Evolutionary conservation across 1,139 yeast species (phyloP), one percentile per base, ranked within the genome.

Genomic region (Casaregolazyma lundiana): DNA sequence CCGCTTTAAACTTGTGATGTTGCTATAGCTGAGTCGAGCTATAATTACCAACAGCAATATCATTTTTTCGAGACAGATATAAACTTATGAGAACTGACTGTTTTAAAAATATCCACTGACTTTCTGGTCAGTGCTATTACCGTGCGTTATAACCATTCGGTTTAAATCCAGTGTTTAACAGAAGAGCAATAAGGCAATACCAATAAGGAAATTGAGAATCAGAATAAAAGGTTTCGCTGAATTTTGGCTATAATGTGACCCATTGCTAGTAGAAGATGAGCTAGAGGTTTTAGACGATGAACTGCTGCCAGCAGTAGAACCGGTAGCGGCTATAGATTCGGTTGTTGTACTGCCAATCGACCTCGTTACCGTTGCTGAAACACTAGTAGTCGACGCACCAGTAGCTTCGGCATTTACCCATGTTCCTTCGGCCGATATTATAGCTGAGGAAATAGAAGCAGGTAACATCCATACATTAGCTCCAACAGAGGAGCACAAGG

Each of bases 401-500:
- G 43, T 29, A 20, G 43, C 36, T 15, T 16, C 13, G n/a, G 43
- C 37, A 17, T 21, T 26, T 2, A 13, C 30, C 13, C 37, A 29
- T n/a, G 24, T 35, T 13, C 34, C 43, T 6, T 21, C 41, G 9
- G 47, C 48, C 4, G 43, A 48, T 8, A 40, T 49, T 2, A 51
- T 29, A 35, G 48, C 52, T 11, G 50, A 38, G 15, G 53, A 47
- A 22, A 51, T 34, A 3, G 50, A 46, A 4, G 60, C 61, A 32
- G 73, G 60, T 34, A 58, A 66, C 9, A 70, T 66, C 76, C 75
- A 73, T 15, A n/a, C 16, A 35, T 69, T 66, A 18, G 75, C 78
- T 45, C 79, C 79, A 39, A 70, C 78, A 15, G 56, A 56, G 37
- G 64, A 57, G 57, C 79, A 75, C 42, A 72, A 56, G 13, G 77